Conservation (phyloP, 106 monocot genomes). For the Acanthochlamys bracteata region DNA sequence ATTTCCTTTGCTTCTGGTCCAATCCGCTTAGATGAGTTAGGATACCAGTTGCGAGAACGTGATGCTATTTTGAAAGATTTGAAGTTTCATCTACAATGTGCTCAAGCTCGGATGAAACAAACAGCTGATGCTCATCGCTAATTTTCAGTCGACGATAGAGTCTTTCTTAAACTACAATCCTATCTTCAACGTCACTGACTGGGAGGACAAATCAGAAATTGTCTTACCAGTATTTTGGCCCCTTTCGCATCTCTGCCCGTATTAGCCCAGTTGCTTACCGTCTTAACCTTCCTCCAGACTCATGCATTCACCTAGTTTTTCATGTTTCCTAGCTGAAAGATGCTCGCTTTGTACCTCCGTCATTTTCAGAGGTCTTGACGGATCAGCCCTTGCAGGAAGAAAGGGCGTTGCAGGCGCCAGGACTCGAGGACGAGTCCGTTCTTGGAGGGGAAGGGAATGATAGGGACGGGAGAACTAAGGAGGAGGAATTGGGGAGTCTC, state of each 20-base stretch:
- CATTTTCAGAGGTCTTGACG: too few species aligned
- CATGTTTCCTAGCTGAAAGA: neutral
- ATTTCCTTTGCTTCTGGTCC: neutral
- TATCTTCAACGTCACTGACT: neutral
- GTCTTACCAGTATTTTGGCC: neutral
- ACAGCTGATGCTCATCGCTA: neutral
- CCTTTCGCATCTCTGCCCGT: neutral
- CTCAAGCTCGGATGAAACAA: neutral
- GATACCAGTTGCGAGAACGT: neutral
- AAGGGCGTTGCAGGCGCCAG: too few species aligned
- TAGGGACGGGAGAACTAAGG: neutral
- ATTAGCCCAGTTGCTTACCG: neutral
- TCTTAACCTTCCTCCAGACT: neutral
- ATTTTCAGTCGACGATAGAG: neutral
- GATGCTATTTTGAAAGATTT: neutral
- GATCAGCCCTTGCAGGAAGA: neutral
- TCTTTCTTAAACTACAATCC: neutral
- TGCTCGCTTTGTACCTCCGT: neutral
- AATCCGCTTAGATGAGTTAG: neutral
- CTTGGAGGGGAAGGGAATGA: neutral
- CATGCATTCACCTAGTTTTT: neutral
- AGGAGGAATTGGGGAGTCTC: too few species aligned
- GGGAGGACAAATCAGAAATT: neutral
- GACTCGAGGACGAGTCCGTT: neutral
- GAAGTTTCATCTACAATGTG: neutral